Conservation (phyloP, 306 rosid species). For the Aeschynomene evenia region DNA sequence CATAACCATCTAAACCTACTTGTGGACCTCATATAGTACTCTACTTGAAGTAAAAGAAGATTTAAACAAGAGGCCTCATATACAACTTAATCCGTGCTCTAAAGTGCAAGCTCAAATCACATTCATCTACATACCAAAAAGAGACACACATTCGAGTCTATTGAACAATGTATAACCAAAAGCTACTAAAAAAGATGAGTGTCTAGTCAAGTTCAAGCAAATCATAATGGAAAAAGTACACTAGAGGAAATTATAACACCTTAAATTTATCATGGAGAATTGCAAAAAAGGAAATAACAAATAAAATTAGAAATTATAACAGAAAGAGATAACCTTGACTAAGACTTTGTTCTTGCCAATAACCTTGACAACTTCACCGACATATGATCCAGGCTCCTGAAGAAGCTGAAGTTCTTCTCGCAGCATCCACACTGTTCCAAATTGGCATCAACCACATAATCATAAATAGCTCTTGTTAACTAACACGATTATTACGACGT, state of each 20-base stretch:
- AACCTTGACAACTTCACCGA: constrained; percentile 97
- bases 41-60: background rate
- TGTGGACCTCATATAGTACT: background rate
- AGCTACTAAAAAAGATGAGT: background rate
- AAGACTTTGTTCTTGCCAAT: constrained; percentile 98
- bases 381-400: constrained; percentile 98
- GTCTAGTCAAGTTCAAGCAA: background rate
- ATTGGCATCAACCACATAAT: background rate
- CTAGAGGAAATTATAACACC: background rate
- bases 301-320: background rate
- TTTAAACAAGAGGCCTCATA: background rate
- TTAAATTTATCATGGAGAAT: background rate
- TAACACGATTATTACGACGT: no score
- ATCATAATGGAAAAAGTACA: background rate
- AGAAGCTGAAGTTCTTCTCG: constrained; percentile 97
- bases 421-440: constrained; percentile 90
- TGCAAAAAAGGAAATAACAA: no score
- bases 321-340: constrained; percentile 65
- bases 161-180: background rate
- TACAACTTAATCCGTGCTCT: background rate
- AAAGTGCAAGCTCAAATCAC: background rate
- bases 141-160: background rate
- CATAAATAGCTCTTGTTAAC: background rate
- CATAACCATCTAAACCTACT: no score
- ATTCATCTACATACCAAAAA: background rate